Evolutionary conservation across 306 rosid species (phyloP), one percentile per base, ranked within the genome.

Genomic region (Cucumis cinereus): DNA sequence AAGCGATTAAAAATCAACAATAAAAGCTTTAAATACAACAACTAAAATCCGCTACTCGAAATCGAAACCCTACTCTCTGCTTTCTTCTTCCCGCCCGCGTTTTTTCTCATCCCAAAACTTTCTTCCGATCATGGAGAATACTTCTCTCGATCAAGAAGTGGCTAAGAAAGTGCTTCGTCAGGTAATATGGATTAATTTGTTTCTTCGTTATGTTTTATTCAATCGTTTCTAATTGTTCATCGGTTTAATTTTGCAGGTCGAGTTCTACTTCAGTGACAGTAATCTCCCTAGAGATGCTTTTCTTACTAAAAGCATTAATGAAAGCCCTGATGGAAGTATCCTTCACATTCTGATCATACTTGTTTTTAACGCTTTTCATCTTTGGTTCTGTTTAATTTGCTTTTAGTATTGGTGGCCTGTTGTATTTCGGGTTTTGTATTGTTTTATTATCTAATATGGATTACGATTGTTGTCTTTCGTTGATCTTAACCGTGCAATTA

Each of bases 201-300:
- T 16, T 55, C 62, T 17, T 17, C 6, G 4, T 3, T 63, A 13
- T 66, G 24, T 73, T 43, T 36, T 14, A 2, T 0, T 38, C 71
- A 47, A 10, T 8, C 19, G 12, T 43, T 76, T 38, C 35, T 2
- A 38, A 4, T 1, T n/a, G 15, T 24, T 61, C 20, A 23, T 66
- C 38, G 23, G 15, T 17, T 53, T 38, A 4, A 19, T 28, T 45
- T 28, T 81, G 20, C 80, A 89, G 98, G 97, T 93, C 22, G 98
- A 93, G 87, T 93, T 91, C 77, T 93, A 93, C 87, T 91, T 93
- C 87, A 83, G 98, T 57, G 97, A 93, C 41, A 93, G 98, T 86
- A 93, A 93, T 83, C 98, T 93, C 66, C 97, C 96, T 0, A 77
- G 85, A 59, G 98, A 93, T 56, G 61, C 16, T 58, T 93, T 93